phyloP scores from a whole-genome alignment of 768 basidiomycete species.

The Amanita pallidorosea region DNA sequence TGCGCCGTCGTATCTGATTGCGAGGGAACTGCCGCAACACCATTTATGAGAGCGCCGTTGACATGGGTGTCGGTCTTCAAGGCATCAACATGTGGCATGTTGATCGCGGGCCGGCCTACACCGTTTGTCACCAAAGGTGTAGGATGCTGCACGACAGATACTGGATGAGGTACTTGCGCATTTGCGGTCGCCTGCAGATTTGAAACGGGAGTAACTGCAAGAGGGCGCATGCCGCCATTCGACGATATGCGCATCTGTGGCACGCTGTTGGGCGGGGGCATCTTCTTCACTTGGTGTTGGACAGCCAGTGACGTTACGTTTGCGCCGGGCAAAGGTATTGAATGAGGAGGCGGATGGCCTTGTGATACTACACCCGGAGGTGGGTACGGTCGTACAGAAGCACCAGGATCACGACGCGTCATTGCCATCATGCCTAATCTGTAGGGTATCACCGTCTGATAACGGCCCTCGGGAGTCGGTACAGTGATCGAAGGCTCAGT shows the following conservation, averaged over 20 bases:
- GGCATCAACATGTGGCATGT: constrained; percentile 35
- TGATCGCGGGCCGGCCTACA: constrained; percentile 29
- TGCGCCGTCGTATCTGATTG: constrained; percentile 13
- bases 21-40: constrained; percentile 17
- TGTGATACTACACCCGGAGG: constrained; percentile 8
- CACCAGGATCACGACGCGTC: constrained; percentile 22
- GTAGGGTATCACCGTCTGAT: constrained; percentile 39
- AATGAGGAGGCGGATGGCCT: background rate
- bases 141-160: constrained; percentile 17
- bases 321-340: constrained; percentile 6
- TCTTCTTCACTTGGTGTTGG: constrained; percentile 49
- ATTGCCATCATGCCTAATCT: constrained; percentile 27
- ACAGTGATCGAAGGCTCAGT: constrained; percentile 41
- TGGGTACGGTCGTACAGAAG: constrained; percentile 17
- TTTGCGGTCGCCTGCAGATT: constrained; percentile 16
- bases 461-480: constrained; percentile 36
- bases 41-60: constrained; percentile 16
- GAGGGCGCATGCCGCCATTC: constrained; percentile 43
- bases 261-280: constrained; percentile 41
- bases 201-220: constrained; percentile 23
- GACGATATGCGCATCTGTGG: constrained; percentile 57
- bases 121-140: constrained; percentile 25
- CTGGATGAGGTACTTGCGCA: constrained; percentile 10
- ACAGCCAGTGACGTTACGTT: constrained; percentile 49
- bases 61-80: constrained; percentile 18